A percentile compares a stretch with the other conserved stretches of the same genome.
Conservation (phyloP, 2,329 filamentous ascomycete genomes). For the Fusarium nurragi region DNA sequence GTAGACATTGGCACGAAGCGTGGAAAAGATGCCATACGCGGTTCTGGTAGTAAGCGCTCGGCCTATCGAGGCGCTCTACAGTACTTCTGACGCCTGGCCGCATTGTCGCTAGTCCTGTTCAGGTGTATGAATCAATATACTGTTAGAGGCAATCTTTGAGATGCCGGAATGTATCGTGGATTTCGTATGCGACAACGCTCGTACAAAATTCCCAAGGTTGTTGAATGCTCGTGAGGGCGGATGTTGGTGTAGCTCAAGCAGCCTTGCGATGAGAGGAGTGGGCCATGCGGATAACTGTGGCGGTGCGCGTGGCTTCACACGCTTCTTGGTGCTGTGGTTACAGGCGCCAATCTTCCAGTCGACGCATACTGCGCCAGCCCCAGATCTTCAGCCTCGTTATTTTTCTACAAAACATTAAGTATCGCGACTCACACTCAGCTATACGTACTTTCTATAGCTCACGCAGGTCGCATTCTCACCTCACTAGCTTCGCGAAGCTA, state of each 20-base stretch:
- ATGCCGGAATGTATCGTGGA: not conserved
- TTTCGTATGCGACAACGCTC: not conserved
- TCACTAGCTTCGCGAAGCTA: conserved; percentile 29
- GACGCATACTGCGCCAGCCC: conserved; percentile 28
- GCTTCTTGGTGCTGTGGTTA: conserved; percentile 20
- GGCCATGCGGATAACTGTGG: conserved; percentile 9
- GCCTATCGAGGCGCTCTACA: conserved; percentile 90
- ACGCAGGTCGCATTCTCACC: not conserved
- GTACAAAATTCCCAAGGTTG: not conserved
- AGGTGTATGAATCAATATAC: not conserved
- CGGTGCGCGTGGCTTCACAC: conserved; percentile 24
- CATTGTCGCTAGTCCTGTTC: conserved; percentile 49
- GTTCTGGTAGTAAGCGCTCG: conserved; percentile 90
- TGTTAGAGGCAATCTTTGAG: not conserved
- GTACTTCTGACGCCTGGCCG: conserved; percentile 68
- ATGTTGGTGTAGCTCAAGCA: conserved; percentile 28
- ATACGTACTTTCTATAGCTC: not conserved
- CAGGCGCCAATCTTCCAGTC: conserved; percentile 18
- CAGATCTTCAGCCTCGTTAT: conserved; percentile 36
- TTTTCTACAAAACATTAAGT: conserved; percentile 26
- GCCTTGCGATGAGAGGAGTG: conserved; percentile 25
- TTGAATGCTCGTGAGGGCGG: conserved; percentile 13
- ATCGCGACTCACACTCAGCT: not conserved
- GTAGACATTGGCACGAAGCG: not conserved
- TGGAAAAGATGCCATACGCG: conserved; percentile 66